phyloP scores from a whole-genome alignment of 805 yeast genomes.

The Deakozyma indianensis region DNA sequence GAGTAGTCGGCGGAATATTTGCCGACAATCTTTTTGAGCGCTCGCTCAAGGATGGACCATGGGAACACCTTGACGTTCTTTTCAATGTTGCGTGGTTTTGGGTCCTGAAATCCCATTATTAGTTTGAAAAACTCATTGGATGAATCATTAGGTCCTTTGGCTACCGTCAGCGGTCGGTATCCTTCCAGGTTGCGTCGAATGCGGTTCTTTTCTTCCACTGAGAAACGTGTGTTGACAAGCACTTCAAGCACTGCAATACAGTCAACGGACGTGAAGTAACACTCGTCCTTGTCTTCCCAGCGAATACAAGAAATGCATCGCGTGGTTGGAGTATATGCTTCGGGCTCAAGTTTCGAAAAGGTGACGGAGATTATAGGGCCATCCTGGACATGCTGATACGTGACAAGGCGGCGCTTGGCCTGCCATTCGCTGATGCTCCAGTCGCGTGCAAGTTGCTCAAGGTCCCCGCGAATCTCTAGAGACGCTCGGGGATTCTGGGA shows the following conservation, averaged over 20 bases:
- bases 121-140: conserved; percentile 26
- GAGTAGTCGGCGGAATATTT: conserved; percentile 31
- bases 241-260: conserved; percentile 42
- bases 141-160: conserved; percentile 29
- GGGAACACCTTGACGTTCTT: conserved; percentile 55
- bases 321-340: conserved; percentile 25
- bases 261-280: conserved; percentile 52
- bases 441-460: conserved; percentile 24
- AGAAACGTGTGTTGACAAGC: conserved; percentile 38
- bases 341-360: conserved; percentile 24
- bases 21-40: conserved; percentile 40
- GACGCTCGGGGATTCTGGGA: conserved; percentile 10
- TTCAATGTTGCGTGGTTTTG: conserved; percentile 56
- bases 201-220: conserved; percentile 56
- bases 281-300: conserved; percentile 35
- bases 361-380: conserved; percentile 24
- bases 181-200: conserved; percentile 54
- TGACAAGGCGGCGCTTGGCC: conserved; percentile 33
- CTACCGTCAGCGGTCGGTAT: conserved; percentile 44
- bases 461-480: conserved; percentile 17
- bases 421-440: conserved; percentile 35
- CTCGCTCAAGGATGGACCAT: conserved; percentile 40
- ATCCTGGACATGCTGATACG: conserved; percentile 26
- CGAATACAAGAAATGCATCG: conserved; percentile 45
- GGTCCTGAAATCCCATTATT: conserved; percentile 47